Base-by-base conservation (phyloP, 257 asterid genomes). In the Solanum commersonii region DNA sequence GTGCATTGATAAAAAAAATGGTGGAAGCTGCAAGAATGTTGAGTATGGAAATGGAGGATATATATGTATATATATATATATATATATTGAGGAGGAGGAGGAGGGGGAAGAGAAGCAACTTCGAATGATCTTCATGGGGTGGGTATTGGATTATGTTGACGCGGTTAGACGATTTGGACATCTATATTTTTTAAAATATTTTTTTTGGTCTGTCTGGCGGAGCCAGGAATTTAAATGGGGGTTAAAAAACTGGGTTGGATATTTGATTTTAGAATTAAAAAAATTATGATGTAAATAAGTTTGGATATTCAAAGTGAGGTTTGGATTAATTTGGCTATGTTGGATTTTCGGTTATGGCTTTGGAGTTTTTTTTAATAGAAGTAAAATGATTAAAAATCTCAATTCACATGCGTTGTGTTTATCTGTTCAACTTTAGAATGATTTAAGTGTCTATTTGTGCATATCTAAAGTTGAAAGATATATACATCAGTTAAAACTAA, bases 91-190 rank as follows among this genome's bases (percentile, higher is more conserved):
- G 65, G 73, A 67, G 78, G 46, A 25, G 82, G 74, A 10, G 18
- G 38, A 22, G 38, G 8, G 16, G 38, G 84, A 12, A 70, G 49
- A 42, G 83, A 10, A 22, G 27, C 20, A 88, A 13, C 56, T 83
- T 84, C 29, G 85, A 22, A 65, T 13, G 56, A 71, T 20, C 78
- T 40, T 84, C 68, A n/a, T 52, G 33, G 40, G 59, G 22, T 59
- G 79, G 20, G 33, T 14, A 13, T 52, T 16, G 79, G 72, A 81
- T 81, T 74, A 15, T 71, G 78, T 60, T 34, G 15, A 90, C 89
- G 90, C 91, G 91, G 85, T 87, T 8, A 9, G 84, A 83, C 52
- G 33, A 81, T 88, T 16, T 23, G 89, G 89, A 59, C 68, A 81
- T 46, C 8, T 44, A 18, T 81, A 16, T 8, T 3, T 49, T 49